phyloP scores from a whole-genome alignment of 2,329 filamentous ascomycete species.

The Huntiella bhutanensis region DNA sequence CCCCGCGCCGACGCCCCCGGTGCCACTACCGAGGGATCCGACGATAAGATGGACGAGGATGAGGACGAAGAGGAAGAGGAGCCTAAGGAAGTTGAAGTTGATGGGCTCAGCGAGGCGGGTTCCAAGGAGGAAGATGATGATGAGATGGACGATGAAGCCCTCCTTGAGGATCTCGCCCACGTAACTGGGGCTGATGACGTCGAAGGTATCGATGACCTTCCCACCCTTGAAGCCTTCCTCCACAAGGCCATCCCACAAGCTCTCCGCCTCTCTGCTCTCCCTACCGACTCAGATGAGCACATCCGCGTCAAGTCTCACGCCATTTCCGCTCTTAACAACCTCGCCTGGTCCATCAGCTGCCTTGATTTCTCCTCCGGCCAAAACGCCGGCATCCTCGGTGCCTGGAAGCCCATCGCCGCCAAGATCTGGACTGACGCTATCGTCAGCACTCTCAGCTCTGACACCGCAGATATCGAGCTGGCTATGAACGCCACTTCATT shows the following conservation, averaged over 20 bases:
- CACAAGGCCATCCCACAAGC: constrained; percentile 28
- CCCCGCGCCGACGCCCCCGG: background rate
- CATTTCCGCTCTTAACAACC: constrained; percentile 44
- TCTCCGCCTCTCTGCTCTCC: constrained; percentile 26
- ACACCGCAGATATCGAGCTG: constrained; percentile 41
- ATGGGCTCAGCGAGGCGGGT: constrained; percentile 18
- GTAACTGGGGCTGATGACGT: constrained; percentile 30
- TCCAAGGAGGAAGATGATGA: constrained; percentile 24
- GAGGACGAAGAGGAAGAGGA: constrained; percentile 18
- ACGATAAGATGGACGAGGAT: constrained; percentile 16
- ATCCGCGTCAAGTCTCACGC: constrained; percentile 32
- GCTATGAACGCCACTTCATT: constrained; percentile 46
- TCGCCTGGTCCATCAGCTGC: constrained; percentile 46
- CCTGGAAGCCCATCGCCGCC: constrained; percentile 35
- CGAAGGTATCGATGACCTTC: constrained; percentile 28
- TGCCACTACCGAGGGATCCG: constrained; percentile 17
- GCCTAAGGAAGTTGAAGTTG: constrained; percentile 20
- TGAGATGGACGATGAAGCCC: constrained; percentile 37
- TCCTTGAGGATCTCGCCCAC: constrained; percentile 46
- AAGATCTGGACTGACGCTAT: constrained; percentile 40
- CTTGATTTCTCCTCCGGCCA: constrained; percentile 37
- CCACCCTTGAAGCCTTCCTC: constrained; percentile 31
- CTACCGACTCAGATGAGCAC: constrained; percentile 22
- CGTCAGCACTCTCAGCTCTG: constrained; percentile 35
- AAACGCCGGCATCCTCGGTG: constrained; percentile 30